Evolutionary conservation across 805 yeast genomes (phyloP).

Genomic region (Lipomyces orientalis): DNA sequence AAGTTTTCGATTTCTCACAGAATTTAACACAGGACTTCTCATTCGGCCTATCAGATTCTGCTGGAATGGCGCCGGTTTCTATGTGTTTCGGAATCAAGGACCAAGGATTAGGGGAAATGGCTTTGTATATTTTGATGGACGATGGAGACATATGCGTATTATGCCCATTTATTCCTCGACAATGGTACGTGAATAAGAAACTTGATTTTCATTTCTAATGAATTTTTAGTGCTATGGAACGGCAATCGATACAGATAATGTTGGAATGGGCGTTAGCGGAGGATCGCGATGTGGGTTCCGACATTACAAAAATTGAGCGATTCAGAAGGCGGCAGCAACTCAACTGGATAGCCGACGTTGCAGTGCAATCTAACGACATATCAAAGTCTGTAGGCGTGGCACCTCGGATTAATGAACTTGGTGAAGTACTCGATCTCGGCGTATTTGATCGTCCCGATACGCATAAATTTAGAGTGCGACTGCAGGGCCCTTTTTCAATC

Average conservation of each 20-base stretch:
- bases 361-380: slow-evolving; percentile 40
- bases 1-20: slow-evolving; percentile 22
- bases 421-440: slow-evolving; percentile 39
- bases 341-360: slow-evolving; percentile 47
- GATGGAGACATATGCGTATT: slow-evolving; percentile 67
- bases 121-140: slow-evolving; percentile 57
- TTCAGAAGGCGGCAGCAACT: slow-evolving; percentile 44
- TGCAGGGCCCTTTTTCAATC: slow-evolving; percentile 62
- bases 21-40: slow-evolving; percentile 13
- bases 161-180: slow-evolving; percentile 67
- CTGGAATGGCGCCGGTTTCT: slow-evolving; percentile 46
- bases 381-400: slow-evolving; percentile 8
- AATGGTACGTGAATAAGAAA: slow-evolving; percentile 39
- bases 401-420: slow-evolving; percentile 32
- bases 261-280: slow-evolving; percentile 47
- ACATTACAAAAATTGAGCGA: slow-evolving; percentile 15
- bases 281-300: slow-evolving; percentile 33
- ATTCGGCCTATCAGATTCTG: slow-evolving; percentile 24
- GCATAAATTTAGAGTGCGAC: slow-evolving; percentile 32
- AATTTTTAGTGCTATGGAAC: slow-evolving; percentile 18
- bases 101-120: slow-evolving; percentile 52
- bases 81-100: slow-evolving; percentile 53
- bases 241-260: slow-evolving; percentile 43
- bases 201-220: neutral
- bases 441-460: slow-evolving; percentile 39